Evolutionary conservation across 495 filamentous ascomycete genomes (phyloP), one percentile per base, ranked within the genome.

Genomic region (Penicillium alfredii): DNA sequence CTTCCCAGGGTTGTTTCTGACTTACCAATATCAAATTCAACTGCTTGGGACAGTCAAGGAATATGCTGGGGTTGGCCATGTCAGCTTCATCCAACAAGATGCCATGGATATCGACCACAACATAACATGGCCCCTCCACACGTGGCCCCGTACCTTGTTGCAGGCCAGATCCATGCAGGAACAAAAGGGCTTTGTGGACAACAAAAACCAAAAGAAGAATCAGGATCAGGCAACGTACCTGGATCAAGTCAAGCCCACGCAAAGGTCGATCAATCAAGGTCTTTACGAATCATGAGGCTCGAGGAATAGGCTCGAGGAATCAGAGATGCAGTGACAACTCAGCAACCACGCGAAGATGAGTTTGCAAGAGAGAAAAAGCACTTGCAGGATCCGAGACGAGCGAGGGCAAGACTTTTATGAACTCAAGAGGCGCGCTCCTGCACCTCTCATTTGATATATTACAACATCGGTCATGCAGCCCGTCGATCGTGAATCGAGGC

Each of bases 361-460:
- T n/a, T n/a, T n/a, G n/a, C n/a, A n/a, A 42, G 42, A 42, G 47
- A 36, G 42, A 29, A 36, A 52, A 55, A 60, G 48, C 55, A 53
- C 53, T 61, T 55, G 47, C 51, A 45, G 44, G 39, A 49, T 44
- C 37, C 38, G 43, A 51, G 43, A 47, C 35, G 57, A 60, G 59
- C n/a, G 55, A 51, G 26, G 53, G 40, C 38, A 45, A 53, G 49
- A 39, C 55, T 61, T 69, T 62, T n/a, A 69, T 60, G 55, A 54
- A 53, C 56, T 47, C 46, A 33, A 44, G 45, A 51, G 58, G 45
- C 47, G 44, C 45, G 58, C 60, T 71, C 50, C 62, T 56, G 55
- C 60, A 59, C 50, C 61, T 69, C 66, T 64, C 70, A 75, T 72
- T 74, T 71, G 71, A 64, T 68, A 61, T 64, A 63, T 64, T 62